Evolutionary conservation across 805 yeast genomes (phyloP).

Genomic region (Kockiozyma suomiensis): DNA sequence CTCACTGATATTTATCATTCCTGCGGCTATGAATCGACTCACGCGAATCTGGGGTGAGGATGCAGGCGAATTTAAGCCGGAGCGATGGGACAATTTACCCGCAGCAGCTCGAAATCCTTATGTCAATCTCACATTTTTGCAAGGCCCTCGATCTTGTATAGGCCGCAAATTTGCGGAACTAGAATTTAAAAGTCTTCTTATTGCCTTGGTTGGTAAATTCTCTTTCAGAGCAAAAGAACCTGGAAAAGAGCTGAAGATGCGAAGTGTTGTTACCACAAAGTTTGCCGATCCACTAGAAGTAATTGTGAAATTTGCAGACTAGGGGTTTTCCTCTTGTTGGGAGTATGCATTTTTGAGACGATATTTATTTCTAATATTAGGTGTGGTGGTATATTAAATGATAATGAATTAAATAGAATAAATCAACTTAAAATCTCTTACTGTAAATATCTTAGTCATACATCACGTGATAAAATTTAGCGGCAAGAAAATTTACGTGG

Average conservation of each 20-base stretch:
- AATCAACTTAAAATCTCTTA: too few species aligned
- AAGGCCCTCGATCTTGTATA: constrained; percentile 29
- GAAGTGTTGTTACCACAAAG: constrained; percentile 13
- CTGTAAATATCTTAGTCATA: background rate
- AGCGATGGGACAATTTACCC: constrained; percentile 27
- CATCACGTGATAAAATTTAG: background rate
- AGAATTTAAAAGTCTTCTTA: constrained; percentile 22
- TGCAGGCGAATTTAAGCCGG: constrained; percentile 24
- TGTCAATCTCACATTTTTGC: constrained; percentile 19
- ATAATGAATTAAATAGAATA: background rate
- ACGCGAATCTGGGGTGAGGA: constrained; percentile 17
- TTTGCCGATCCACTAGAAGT: constrained; percentile 13
- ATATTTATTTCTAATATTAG: too few species aligned
- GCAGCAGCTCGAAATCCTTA: constrained; percentile 12
- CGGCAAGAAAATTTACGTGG: background rate
- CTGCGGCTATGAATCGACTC: constrained; percentile 7
- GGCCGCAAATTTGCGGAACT: constrained; percentile 28
- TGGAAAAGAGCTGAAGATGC: constrained; percentile 12
- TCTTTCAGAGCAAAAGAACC: constrained; percentile 13
- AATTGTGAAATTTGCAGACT: constrained; percentile 7
- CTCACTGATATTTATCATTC: constrained; percentile 6
- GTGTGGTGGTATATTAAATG: background rate
- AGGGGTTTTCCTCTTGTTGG: background rate
- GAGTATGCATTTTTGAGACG: background rate
- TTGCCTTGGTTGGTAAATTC: constrained; percentile 23